Base-by-base conservation (phyloP, 1,139 yeast species). In the Geotrichum candidum region DNA sequence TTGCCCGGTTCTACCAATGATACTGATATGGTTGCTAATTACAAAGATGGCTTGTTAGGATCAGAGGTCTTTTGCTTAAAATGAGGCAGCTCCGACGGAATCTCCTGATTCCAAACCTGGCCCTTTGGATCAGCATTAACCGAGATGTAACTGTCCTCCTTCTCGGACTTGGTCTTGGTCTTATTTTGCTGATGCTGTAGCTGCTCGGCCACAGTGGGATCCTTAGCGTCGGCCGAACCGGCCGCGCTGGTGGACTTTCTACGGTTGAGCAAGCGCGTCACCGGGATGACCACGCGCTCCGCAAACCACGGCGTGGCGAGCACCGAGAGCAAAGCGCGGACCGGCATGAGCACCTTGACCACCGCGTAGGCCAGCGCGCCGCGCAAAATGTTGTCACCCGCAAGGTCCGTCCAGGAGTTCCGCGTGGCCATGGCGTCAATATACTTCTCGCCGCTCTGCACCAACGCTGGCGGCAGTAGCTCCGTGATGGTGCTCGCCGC, bases 301-400 rank as follows among this genome's bases (percentile, higher is more conserved):
- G 92, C 89, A 68, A 87, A 85, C 78, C 81, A 79, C 1, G 96
- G 96, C 74, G 88, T 88, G 54, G 82, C 73, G 55, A 80, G 71
- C 58, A 88, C 73, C 57, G 89, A 84, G 23, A 86, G 63, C 4
- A 83, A 76, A 0, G 87, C 76, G 63, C 96, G 76, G 1, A 86
- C 67, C 0, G 94, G 96, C 67, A 86, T 74, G 29, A 69, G 61
- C 13, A 63, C 70, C 71, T 90, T 92, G 31, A 90, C 94, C 11
- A 88, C 76, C 1, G 90, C 91, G 70, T 88, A 92, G 0, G 97
- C 87, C 56, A 90, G 84, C 0, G 96, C 96, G n/a, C 97, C 97
- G 62, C 91, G 92, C 68, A 85, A 76, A 1, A 90, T 78, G 45
- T 87, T 74, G 56, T 76, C 77, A 45, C 87, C 79, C 68, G 87